A percentile compares a stretch with the other conserved stretches of the same genome.
Conservation (phyloP, 108 stramenopile species). For the Phaeodactylum tricornutum region DNA sequence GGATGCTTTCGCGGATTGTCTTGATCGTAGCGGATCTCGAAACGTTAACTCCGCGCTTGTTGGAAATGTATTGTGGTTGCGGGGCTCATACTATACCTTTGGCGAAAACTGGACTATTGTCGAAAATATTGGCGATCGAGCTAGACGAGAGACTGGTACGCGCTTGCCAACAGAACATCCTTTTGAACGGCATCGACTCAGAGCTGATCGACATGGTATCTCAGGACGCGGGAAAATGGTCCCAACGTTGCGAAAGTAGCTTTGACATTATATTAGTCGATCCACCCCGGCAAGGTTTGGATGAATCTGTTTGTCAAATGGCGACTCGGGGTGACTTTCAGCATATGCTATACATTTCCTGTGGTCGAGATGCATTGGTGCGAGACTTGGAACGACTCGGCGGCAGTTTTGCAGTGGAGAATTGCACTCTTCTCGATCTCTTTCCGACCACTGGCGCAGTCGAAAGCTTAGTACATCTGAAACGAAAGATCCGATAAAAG, state of each 20-base stretch:
- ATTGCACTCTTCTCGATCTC: conserved; percentile 51
- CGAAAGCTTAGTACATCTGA: conserved; percentile 59
- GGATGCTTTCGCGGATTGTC: conserved; percentile 47
- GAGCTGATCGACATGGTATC: conserved; percentile 2
- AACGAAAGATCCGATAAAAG: too few relatives aligned
- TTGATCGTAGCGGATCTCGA: too few relatives aligned
- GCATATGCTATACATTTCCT: conserved; percentile 50
- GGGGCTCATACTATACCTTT: conserved; percentile 75
- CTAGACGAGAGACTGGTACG: conserved; percentile 51
- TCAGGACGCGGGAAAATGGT: conserved; percentile 53
- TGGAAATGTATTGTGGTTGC: conserved; percentile 77
- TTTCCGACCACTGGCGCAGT: conserved; percentile 69
- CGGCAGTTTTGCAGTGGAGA: conserved; percentile 32
- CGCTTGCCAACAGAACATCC: conserved; percentile 44
- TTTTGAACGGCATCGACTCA: conserved; percentile 21
- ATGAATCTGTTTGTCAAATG: conserved; percentile 45
- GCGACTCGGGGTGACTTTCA: conserved; percentile 9
- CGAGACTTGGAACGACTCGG: conserved; percentile 45
- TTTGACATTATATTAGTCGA: conserved; percentile 66
- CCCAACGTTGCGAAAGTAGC: conserved; percentile 1
- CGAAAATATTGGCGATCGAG: conserved; percentile 48
- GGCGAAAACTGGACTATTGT: conserved; percentile 31
- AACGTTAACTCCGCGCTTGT: too few relatives aligned
- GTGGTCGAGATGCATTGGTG: conserved; percentile 48
- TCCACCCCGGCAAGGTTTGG: conserved; percentile 56